Base-by-base conservation (phyloP, 2,329 filamentous ascomycete genomes). In the Periconia sp. region DNA sequence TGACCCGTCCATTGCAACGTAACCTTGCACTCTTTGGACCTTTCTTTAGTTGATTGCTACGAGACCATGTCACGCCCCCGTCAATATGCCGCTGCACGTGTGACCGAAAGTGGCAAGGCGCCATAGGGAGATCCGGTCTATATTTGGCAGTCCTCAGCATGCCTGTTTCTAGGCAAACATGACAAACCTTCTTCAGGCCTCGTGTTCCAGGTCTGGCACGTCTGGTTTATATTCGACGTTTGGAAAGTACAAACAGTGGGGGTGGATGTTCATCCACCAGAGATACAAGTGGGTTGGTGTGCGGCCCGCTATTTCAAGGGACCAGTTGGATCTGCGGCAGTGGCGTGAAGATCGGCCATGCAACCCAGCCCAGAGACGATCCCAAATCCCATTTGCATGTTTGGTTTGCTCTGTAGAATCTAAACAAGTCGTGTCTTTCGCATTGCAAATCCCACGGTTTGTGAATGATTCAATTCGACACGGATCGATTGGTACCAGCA, bases 91-190 rank as follows among this genome's bases (percentile, higher is more conserved):
- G 42, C 41, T 42, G 48, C 48, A 50, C 23, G 2, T n/a, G 31
- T 6, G 15, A 14, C 42, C 14, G 19, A 45, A 49, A 18, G n/a
- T 17, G n/a, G 43, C 27, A 17, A 47, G 20, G 35, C 8, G 27
- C 35, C 31, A n/a, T n/a, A 43, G 33, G 33, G 13, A 15, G 45
- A 20, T 31, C 51, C 53, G 52, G 44, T 45, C 52, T 58, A 55
- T 53, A 45, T 53, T 49, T 53, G 55, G 55, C 52, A 58, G 55
- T 49, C 50, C 30, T 27, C 23, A 33, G 31, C n/a, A n/a, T 27
- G 33, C 46, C 13, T 8, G 19, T 19, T 37, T 13, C 11, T 5
- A 37, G 33, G 33, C 33, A n/a, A n/a, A 14, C 6, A 13, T 37
- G 6, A 37, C 33, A 13, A 37, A 37, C 33, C 33, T 37, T 37